phyloP scores from a whole-genome alignment of 768 basidiomycete species.

The Dioszegia crocea region DNA sequence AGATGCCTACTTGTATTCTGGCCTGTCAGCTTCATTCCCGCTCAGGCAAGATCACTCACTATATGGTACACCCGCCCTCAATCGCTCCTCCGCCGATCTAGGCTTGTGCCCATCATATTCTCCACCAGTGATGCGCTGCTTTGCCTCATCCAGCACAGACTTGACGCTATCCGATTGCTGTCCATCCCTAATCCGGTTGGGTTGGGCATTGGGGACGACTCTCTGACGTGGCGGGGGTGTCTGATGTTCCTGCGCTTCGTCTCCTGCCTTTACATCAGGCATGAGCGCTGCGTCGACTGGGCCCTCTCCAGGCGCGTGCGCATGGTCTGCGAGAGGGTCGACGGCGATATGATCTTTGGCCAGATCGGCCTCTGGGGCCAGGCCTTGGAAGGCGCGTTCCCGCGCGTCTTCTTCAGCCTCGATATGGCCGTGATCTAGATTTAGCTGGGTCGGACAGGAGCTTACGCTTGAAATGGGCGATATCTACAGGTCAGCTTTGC shows the following conservation, averaged over 20 bases:
- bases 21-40: not conserved
- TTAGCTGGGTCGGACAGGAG: constrained; percentile 3
- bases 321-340: constrained; percentile 51
- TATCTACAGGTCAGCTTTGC: constrained; percentile 35
- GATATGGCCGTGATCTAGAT: constrained; percentile 69
- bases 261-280: constrained; percentile 19
- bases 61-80: constrained; percentile 58
- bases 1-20: constrained; percentile 36
- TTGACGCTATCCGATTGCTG: constrained; percentile 8
- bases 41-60: constrained; percentile 33
- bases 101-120: constrained; percentile 70
- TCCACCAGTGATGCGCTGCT: constrained; percentile 55
- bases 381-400: constrained; percentile 78
- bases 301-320: constrained; percentile 39
- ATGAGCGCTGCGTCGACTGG: constrained; percentile 3
- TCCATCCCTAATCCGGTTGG: constrained; percentile 23
- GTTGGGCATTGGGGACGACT: constrained; percentile 23
- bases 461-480: constrained; percentile 73
- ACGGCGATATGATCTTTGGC: constrained; percentile 57
- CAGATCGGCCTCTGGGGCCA: constrained; percentile 55
- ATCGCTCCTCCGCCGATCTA: constrained; percentile 67
- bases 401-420: constrained; percentile 77
- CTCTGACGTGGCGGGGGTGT: constrained; percentile 5
- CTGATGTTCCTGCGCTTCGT: constrained; percentile 16
- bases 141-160: constrained; percentile 53